Base-by-base conservation (phyloP, 768 basidiomycete genomes). In the Podaxis carcinomalis region DNA sequence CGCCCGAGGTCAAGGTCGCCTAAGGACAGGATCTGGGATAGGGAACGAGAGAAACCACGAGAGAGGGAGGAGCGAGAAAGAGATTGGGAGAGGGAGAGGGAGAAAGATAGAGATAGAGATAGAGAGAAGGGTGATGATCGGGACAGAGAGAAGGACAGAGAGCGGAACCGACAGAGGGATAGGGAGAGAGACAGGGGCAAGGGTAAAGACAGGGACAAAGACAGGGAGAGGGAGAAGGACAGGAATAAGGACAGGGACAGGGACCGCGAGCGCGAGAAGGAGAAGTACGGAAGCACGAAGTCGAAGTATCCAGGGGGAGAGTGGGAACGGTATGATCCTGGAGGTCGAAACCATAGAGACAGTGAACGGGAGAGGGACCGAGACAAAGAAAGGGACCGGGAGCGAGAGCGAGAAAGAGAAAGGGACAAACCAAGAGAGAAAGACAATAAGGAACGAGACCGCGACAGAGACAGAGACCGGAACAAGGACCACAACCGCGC, bases 381-480 rank as follows among this genome's bases (percentile, higher is more conserved):
- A 21, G 62, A 66, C 50, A 58, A 53, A 50, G 64, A 68, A 19
- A 47, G 49, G 39, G 66, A 67, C 13, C 57, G 54, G 19, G 28
- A 62, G 27, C 42, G 42, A 44, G 32, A 25, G 49, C 19, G 52
- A n/a, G 59, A 54, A 25, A 62, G 60, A 44, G 64, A 62, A 36
- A 61, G 44, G 21, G 49, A 60, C 50, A 37, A 27, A 50, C 68
- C 61, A 14, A 60, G 63, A 21, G 64, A 67, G 5, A 65, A 32
- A 25, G 52, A 62, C 21, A 50, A 60, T 23, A 63, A 37, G 51
- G 52, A 59, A 11, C 57, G 62, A 5, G 57, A 57, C 2, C 46
- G 56, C 2, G 65, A 68, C 3, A 49, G 62, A 40, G 66, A 68
- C 42, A 63, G 62, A 21, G 65, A 68, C 3, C 57, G 59, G 21